A percentile compares a stretch with the other conserved stretches of the same genome.
phyloP scores from a whole-genome alignment of 2,329 filamentous ascomycete genomes.

The Thielaviopsis ethacetica region DNA sequence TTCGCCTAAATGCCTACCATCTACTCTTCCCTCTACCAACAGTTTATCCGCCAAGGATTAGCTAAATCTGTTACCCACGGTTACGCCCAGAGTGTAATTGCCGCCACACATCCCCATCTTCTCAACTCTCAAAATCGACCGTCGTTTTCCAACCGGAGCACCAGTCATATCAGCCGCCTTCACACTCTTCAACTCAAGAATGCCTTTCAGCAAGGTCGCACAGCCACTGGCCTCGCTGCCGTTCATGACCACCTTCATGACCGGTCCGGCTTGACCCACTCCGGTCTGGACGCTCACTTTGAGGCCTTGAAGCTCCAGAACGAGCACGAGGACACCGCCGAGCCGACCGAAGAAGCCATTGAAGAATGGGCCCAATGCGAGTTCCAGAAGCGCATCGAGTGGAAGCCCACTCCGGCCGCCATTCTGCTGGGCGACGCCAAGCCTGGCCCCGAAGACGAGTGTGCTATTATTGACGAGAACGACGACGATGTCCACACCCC shows the following conservation, averaged over 20 bases:
- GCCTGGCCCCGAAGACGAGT: conserved; percentile 10
- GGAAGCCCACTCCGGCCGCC: conserved; percentile 50
- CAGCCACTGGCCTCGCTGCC: conserved; percentile 31
- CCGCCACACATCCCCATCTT: conserved; percentile 68
- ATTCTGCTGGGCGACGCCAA: conserved; percentile 33
- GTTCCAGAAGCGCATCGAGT: conserved; percentile 75
- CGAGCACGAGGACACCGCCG: conserved; percentile 37
- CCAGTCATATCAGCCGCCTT: conserved; percentile 36
- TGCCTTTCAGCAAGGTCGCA: conserved; percentile 51
- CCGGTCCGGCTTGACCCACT: conserved; percentile 26
- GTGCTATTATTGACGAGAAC: conserved; percentile 10
- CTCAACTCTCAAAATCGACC: conserved; percentile 56
- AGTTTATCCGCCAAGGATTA: conserved; percentile 93
- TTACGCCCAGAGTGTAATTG: conserved; percentile 95
- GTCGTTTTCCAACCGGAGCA: conserved; percentile 43
- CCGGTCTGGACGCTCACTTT: conserved; percentile 75
- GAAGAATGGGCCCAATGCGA: conserved; percentile 87
- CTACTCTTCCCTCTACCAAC: conserved; percentile 52
- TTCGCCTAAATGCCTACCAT: conserved; percentile 75
- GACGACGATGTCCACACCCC: conserved; percentile 15
- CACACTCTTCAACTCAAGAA: conserved; percentile 48
- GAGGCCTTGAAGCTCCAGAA: conserved; percentile 72
- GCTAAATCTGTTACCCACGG: conserved; percentile 88
- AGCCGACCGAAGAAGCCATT: conserved; percentile 36
- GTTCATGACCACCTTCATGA: conserved; percentile 38